These are phyloP conservation scores for Fomitopsis pulvina DNA, from an alignment of 768 basidiomycete species.

Conservation along the genomic window DNA sequence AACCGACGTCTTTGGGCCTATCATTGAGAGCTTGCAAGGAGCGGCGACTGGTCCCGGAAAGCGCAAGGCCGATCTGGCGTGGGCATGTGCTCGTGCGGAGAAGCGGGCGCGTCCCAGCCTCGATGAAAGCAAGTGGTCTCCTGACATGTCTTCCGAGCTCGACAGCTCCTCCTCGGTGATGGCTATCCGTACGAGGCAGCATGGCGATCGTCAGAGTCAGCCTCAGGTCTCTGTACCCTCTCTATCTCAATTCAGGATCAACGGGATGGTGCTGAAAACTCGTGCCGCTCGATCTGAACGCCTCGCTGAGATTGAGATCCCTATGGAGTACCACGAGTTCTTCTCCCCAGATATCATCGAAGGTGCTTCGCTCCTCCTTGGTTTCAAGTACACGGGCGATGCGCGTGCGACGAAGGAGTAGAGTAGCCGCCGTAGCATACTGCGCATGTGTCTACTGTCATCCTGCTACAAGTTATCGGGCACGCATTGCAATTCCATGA, in stretches of 20 bases:
- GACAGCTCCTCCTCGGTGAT: no score
- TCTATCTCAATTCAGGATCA: no score
- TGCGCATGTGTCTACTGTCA: neutral
- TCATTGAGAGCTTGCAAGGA: neutral
- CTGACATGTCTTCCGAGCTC: neutral
- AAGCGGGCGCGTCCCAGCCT: conserved; percentile 22
- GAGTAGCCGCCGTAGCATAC: neutral
- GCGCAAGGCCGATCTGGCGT: conserved; percentile 34
- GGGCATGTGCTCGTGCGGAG: conserved; percentile 36
- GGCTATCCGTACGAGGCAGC: no score
- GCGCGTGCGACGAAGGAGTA: neutral
- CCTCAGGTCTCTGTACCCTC: no score
- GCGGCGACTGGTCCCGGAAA: conserved; percentile 5
- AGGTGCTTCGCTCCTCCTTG: conserved; percentile 25
- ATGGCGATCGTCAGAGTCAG: no score
- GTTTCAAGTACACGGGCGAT: conserved; percentile 16
- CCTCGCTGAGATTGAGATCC: neutral
- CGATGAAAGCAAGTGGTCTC: neutral
- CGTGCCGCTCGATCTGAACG: no score
- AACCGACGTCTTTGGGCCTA: neutral
- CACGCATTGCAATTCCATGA: no score
- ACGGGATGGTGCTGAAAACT: no score
- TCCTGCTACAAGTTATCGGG: no score
- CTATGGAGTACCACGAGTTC: conserved; percentile 13
- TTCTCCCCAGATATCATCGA: conserved; percentile 23